phyloP scores from a whole-genome alignment of 2,329 filamentous ascomycete genomes.

The Metarhizium humberi region DNA sequence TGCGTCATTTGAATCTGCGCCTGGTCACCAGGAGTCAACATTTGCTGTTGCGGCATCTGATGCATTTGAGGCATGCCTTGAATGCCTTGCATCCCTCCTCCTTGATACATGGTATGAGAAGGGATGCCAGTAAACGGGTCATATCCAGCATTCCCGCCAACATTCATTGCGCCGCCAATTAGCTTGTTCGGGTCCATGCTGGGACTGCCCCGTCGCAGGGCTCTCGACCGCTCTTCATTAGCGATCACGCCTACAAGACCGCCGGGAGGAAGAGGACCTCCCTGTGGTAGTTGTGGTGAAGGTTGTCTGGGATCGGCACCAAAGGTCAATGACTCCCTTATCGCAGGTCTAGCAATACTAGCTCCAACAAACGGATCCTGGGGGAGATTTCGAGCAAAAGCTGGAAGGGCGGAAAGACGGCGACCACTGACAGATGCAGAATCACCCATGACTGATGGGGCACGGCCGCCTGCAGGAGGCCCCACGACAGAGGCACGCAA shows the following conservation, averaged over 20 bases:
- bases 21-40: slow-evolving; percentile 55
- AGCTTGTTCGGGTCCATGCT: slow-evolving; percentile 44
- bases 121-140: slow-evolving; percentile 42
- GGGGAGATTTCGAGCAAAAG: slow-evolving; percentile 74
- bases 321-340: slow-evolving; percentile 67
- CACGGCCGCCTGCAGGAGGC: slow-evolving; percentile 36
- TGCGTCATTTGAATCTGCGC: slow-evolving; percentile 73
- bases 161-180: slow-evolving; percentile 24
- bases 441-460: slow-evolving; percentile 46
- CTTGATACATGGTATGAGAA: slow-evolving; percentile 30
- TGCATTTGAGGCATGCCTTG: slow-evolving; percentile 18
- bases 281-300: slow-evolving; percentile 26
- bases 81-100: slow-evolving; percentile 11
- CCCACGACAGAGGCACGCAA: slow-evolving; percentile 46
- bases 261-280: slow-evolving; percentile 48
- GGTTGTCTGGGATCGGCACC: slow-evolving; percentile 41
- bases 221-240: slow-evolving; percentile 69
- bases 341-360: slow-evolving; percentile 60
- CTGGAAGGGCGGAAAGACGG: slow-evolving; percentile 49
- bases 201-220: slow-evolving; percentile 69
- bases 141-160: slow-evolving; percentile 28
- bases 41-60: slow-evolving; percentile 36
- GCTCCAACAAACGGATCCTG: slow-evolving; percentile 80
- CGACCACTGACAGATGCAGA: slow-evolving; percentile 20
- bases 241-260: slow-evolving; percentile 85